Evolutionary conservation across 257 asterid genomes (phyloP), one percentile per base, ranked within the genome.

Genomic region (Gardenia jasminoides): DNA sequence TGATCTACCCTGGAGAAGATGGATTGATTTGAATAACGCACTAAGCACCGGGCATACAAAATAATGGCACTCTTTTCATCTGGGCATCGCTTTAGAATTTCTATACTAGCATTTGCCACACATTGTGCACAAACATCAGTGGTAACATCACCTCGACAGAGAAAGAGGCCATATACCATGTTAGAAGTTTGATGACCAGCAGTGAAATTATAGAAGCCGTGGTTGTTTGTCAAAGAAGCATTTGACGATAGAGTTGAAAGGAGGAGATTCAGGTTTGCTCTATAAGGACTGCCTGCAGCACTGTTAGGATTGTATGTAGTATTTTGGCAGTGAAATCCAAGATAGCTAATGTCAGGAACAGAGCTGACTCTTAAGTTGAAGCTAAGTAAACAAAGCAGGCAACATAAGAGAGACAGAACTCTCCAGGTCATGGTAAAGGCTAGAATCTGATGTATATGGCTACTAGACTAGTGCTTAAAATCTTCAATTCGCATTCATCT

Each of bases 71-170:
- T 0, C 26, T 62, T 83, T 48, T 43, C 44, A 13, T 52, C 28
- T 1, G 83, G 80, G 26, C 87, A 84, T 0, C 5, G 46, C 50
- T 4, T 36, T 59, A 76, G 24, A 48, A 76, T 72, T 7, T 80
- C 79, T 1, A 1, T 16, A 3, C 9, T 3, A 3, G 76, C 76
- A 22, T 22, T 66, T 56, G 61, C 28, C 46, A 80, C 58, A 5
- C 85, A 85, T 2, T 43, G 28, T 15, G 73, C 46, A 76, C 87
- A 84, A 11, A 12, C 73, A 10, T 31, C 8, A 0, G 26, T 1
- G 1, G 50, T 76, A 52, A 80, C 56, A 64, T 84, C 86, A 39
- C 82, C 86, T 16, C 84, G 80, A 44, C 87, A 86, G 50, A 85
- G 78, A 47, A 67, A 76, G 43, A 81, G 56, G 33, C 79, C 85